Base-by-base conservation (phyloP, 1,284 basidiomycete genomes). In the Marasmius sp. region DNA sequence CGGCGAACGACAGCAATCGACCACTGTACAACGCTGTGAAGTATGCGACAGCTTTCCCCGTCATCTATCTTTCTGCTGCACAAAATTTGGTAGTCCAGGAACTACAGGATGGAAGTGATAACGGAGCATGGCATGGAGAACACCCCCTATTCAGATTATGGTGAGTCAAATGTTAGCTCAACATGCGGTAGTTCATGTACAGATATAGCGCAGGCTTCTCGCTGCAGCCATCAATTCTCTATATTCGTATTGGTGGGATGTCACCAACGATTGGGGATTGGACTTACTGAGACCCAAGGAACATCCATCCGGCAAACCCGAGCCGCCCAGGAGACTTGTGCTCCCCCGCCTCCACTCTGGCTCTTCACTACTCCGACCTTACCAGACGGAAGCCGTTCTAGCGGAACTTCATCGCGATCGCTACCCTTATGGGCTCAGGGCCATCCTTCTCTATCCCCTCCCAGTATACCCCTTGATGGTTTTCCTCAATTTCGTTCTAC, bases 161-260 rank as follows among this genome's bases (percentile, higher is more conserved):
- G 93, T 93, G 70, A 69, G 85, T 75, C 22, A 41, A 37, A n/a
- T 8, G 9, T 20, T 47, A 37, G 57, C 41, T 43, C 36, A 16
- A 7, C 20, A 60, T 57, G 58, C 43, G 43, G 61, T 37, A 8
- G 18, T 41, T 39, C 43, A 61, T 57, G 55, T 51, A 37, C 45
- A 53, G 60, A 0, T 54, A 58, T 14, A 56, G 9, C 60, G 57
- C 60, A 95, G 95, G 97, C 75, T 98, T 14, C 75, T 96, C 27
- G 86, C 91, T 11, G 95, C 95, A 33, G 82, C 86, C 14, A 75
- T 97, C 68, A 99, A 99, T 75, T 97, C 95, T 1, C 75, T 94
- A 50, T 99, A 94, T 76, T 97, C 95, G 6, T 98, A 97, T 75
- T 99, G 95, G 93, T 99, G 97, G 97, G 97, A 99, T 75, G 85